A percentile compares a stretch with the other conserved stretches of the same genome.
Evolutionary conservation across 176 grass and related monocot species (phyloP).

Genomic region (Hordeum marinum): DNA sequence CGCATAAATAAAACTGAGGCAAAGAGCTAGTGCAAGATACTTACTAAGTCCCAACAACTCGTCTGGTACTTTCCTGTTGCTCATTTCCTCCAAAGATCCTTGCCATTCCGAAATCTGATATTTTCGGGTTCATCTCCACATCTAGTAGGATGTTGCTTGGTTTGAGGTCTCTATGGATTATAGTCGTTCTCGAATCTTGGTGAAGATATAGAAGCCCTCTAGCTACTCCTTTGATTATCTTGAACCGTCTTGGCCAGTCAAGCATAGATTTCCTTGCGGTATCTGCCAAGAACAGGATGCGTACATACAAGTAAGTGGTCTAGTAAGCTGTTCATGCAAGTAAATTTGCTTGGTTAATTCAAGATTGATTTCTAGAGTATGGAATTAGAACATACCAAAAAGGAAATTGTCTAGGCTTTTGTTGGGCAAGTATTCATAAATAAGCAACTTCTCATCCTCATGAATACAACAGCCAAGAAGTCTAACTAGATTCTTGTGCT

Average conservation of each 20-base stretch:
- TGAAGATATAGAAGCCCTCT: slow-evolving; percentile 59
- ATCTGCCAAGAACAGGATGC: slow-evolving; percentile 31
- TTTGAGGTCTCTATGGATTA: slow-evolving; percentile 48
- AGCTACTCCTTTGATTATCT: slow-evolving; percentile 45
- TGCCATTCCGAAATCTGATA: slow-evolving; percentile 63
- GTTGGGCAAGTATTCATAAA: slow-evolving; percentile 60
- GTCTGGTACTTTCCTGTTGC: slow-evolving; percentile 22
- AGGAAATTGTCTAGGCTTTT: slow-evolving; percentile 56
- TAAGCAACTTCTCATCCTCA: slow-evolving; percentile 46
- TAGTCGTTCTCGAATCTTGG: slow-evolving; percentile 44
- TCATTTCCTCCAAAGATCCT: slow-evolving; percentile 39
- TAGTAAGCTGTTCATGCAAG: not conserved
- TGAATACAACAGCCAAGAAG: slow-evolving; percentile 48
- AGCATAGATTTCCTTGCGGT: not conserved
- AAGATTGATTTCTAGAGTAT: not conserved
- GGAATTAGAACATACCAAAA: slow-evolving; percentile 30
- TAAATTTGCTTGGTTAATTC: not conserved
- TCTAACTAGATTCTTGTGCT: slow-evolving; percentile 55
- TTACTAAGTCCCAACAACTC: slow-evolving; percentile 49
- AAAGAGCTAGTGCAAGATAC: not conserved
- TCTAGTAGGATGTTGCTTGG: slow-evolving; percentile 48
- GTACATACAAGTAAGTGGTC: not conserved
- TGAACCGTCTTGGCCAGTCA: slow-evolving; percentile 32
- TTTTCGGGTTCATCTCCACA: slow-evolving; percentile 35
- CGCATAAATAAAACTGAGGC: not conserved